Evolutionary conservation across 495 filamentous ascomycete genomes (phyloP).

Genomic region (Sabuloglossum arenarium): DNA sequence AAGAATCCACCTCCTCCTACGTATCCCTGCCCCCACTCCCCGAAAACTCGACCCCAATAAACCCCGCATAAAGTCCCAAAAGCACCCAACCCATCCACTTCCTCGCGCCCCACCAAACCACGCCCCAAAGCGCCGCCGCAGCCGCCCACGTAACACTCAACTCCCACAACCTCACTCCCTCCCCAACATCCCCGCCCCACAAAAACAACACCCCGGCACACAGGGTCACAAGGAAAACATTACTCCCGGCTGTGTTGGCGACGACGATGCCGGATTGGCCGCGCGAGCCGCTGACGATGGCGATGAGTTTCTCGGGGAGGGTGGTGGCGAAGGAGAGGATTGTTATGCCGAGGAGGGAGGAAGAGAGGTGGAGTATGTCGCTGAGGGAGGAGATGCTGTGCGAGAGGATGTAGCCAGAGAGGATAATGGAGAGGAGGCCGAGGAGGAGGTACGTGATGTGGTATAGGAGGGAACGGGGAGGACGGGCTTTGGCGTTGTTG

Average conservation of each 20-base stretch:
- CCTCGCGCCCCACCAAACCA: too few relatives aligned
- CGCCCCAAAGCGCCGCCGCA: too few relatives aligned
- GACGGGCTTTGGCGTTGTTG: neutral
- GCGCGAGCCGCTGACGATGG: slow-evolving; percentile 23
- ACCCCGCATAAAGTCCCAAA: too few relatives aligned
- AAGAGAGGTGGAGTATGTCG: slow-evolving; percentile 21
- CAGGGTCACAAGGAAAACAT: slow-evolving; percentile 31
- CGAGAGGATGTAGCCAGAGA: slow-evolving; percentile 28
- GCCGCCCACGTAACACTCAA: too few relatives aligned
- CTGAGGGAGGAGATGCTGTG: slow-evolving; percentile 20
- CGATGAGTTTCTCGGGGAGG: slow-evolving; percentile 32
- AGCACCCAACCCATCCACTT: too few relatives aligned
- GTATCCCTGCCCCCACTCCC: too few relatives aligned
- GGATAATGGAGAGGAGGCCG: slow-evolving; percentile 24
- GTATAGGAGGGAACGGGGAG: slow-evolving; percentile 4
- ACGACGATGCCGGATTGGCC: slow-evolving; percentile 29
- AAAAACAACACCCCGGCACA: slow-evolving; percentile 20
- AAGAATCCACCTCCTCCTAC: too few relatives aligned
- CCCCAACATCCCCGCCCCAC: too few relatives aligned
- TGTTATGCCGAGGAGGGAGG: slow-evolving; percentile 27
- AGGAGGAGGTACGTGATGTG: slow-evolving; percentile 16
- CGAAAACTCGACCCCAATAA: too few relatives aligned
- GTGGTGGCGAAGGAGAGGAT: slow-evolving; percentile 35
- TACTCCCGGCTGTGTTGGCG: slow-evolving; percentile 32
- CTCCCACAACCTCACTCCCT: too few relatives aligned